Percentiles rank a stretch among this genome's conserved stretches.
Conservation (phyloP, 2,329 filamentous ascomycete genomes). For the Camptophora hylomeconis region DNA sequence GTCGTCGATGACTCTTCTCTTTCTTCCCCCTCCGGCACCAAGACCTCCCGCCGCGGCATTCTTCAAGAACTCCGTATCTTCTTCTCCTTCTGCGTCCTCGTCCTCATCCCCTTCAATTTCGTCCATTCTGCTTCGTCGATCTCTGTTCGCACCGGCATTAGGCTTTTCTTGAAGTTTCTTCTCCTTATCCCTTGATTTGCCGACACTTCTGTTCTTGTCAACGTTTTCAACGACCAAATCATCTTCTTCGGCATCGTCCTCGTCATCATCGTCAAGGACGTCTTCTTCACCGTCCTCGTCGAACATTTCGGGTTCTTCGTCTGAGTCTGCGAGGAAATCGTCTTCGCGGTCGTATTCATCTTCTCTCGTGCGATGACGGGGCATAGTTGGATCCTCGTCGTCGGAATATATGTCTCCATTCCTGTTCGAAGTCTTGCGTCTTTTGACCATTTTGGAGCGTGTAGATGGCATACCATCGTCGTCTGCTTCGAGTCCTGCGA, state of each 20-base stretch:
- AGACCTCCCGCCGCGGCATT: constrained; percentile 8
- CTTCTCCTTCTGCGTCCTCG: constrained; percentile 10
- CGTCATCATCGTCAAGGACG: constrained; percentile 24
- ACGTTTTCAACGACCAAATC: constrained; percentile 21
- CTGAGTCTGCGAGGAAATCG: constrained; percentile 52
- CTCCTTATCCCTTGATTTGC: constrained; percentile 10
- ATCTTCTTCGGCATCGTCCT: constrained; percentile 31
- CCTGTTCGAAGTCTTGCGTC: constrained; percentile 27
- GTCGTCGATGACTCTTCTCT: constrained; percentile 17
- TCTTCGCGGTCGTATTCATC: constrained; percentile 76
- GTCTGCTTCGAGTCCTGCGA: constrained; percentile 46
- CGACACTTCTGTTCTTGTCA: constrained; percentile 14
- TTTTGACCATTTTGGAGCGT: constrained; percentile 21
- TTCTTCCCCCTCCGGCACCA: no score
- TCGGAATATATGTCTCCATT: constrained; percentile 36
- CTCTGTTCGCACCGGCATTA: neutral
- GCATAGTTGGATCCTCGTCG: constrained; percentile 35
- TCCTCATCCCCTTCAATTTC: constrained; percentile 10
- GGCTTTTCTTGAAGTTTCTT: constrained; percentile 7
- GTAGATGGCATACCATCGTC: constrained; percentile 36
- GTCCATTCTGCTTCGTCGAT: constrained; percentile 4
- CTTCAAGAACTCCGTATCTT: constrained; percentile 9
- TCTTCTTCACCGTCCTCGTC: constrained; percentile 30
- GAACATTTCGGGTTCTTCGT: constrained; percentile 34
- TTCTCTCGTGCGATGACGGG: constrained; percentile 43